Percentiles rank a stretch among this genome's conserved stretches.
Conservation (phyloP, 257 asterid species). For the Solanum verrucosum region DNA sequence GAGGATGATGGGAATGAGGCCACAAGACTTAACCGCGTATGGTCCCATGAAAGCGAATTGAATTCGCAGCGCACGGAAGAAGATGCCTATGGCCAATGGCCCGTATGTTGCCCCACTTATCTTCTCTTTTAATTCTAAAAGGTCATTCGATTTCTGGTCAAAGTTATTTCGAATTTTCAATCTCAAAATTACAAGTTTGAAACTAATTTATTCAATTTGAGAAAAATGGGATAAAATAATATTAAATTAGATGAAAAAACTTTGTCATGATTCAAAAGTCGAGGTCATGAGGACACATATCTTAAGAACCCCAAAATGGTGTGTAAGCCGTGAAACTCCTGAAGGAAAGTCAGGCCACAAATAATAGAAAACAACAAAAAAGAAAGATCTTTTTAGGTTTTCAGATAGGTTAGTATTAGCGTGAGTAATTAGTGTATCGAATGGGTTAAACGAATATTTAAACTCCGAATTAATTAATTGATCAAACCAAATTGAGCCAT, state of each 20-base stretch:
- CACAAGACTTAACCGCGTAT: neutral
- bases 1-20: neutral
- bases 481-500: too few relatives aligned
- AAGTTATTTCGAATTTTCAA: too few relatives aligned
- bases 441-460: too few relatives aligned
- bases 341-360: neutral
- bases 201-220: too few relatives aligned
- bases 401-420: too few relatives aligned
- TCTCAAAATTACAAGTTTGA: too few relatives aligned
- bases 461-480: too few relatives aligned
- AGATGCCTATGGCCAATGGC: neutral
- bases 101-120: neutral
- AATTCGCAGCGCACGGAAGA: neutral
- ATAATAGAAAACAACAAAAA: too few relatives aligned
- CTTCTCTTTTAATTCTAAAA: neutral
- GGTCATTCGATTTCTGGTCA: rapidly evolving
- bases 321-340: neutral
- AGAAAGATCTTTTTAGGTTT: too few relatives aligned
- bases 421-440: too few relatives aligned
- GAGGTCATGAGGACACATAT: too few relatives aligned
- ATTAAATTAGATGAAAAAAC: neutral
- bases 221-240: neutral
- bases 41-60: neutral
- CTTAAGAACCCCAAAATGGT: too few relatives aligned
- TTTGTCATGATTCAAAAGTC: neutral